Conservation (phyloP, 345 rosid genomes). For the Lepidium africanum region DNA sequence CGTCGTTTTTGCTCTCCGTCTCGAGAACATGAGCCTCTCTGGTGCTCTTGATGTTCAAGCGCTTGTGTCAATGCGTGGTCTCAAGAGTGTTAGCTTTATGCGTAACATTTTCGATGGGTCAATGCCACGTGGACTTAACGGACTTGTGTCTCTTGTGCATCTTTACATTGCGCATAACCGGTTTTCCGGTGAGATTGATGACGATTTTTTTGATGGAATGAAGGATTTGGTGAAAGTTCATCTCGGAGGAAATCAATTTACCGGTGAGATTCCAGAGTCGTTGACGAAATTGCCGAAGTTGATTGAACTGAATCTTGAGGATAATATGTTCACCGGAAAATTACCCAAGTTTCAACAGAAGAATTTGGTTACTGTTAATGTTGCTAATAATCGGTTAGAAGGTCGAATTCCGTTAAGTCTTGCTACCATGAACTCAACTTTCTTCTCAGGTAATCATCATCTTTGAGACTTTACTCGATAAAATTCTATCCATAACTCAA, state of each 20-base stretch:
- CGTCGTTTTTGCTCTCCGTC: slow-evolving; percentile 31
- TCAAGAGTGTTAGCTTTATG: slow-evolving; percentile 54
- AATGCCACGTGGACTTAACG: slow-evolving; percentile 37
- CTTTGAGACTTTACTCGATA: no score
- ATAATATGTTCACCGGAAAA: slow-evolving; percentile 47
- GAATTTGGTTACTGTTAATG: slow-evolving; percentile 32
- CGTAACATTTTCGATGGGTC: slow-evolving; percentile 54
- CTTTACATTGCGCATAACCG: slow-evolving; percentile 51
- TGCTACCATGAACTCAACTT: slow-evolving; percentile 23
- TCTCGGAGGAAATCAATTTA: slow-evolving; percentile 47
- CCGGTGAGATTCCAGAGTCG: slow-evolving; percentile 53
- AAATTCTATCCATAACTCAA: no score
- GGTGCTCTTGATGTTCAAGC: slow-evolving; percentile 44
- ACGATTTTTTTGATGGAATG: slow-evolving; percentile 47
- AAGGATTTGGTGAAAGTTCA: slow-evolving; percentile 36
- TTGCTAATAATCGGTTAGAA: slow-evolving; percentile 41
- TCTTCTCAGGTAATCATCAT: slow-evolving; percentile 41
- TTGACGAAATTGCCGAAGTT: slow-evolving; percentile 35
- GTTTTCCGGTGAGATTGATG: slow-evolving; percentile 44
- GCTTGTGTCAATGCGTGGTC: slow-evolving; percentile 19
- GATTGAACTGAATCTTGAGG: slow-evolving; percentile 39
- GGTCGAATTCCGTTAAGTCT: slow-evolving; percentile 51
- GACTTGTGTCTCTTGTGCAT: slow-evolving; percentile 31
- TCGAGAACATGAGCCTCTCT: slow-evolving; percentile 47
- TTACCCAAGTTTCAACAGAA: slow-evolving; percentile 46